Evolutionary conservation across 352 stramenopile species (phyloP), one percentile per base, ranked within the genome.

Genomic region (Globisporangium apiculatum): DNA sequence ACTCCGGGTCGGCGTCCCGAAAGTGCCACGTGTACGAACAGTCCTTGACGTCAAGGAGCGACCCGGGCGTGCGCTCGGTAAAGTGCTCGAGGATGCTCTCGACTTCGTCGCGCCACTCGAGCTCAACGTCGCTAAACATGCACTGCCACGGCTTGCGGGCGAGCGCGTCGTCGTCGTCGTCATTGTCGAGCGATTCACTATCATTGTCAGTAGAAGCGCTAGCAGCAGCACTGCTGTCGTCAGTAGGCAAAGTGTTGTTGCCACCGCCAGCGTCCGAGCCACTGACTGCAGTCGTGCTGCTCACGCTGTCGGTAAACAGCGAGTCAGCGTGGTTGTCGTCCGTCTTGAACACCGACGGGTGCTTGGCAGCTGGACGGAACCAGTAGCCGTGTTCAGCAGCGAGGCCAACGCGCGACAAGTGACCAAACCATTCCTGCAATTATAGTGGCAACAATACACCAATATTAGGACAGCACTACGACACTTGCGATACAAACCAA

Each of bases 1-100:
- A 94, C 5, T 79, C 89, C 14, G 83, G 79, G 63, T 95, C 86
- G 2, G 84, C 83, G 57, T 95, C 86, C 51, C 82, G 76, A 62
- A 94, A 95, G 63, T 95, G 86, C 86, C 86, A 95, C 46, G 84
- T 93, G 63, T 93, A 89, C 58, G 72, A 87, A 57, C 83, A 93
- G 58, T 95, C 84, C 53, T 95, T 95, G 40, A 84, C 68, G 45
- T 95, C 86, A 60, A 95, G 52, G 14, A 94, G 58, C 12, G 83
- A 92, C 4, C 86, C 86, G n/a, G 86, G 86, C 41, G 86, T 95
- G 17, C 86, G 80, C 64, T 93, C 86, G 0, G 86, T 95, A 53
- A 94, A 95, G 56, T 91, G 83, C 57, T 95, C 79, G 61, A 95
- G 67, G 37, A 94, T 93, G 24, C 74, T 79, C 64, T 90, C 79